These are phyloP conservation scores for Dendrobium officinale DNA, from an alignment of 106 monocot species.

Conservation along the genomic window DNA sequence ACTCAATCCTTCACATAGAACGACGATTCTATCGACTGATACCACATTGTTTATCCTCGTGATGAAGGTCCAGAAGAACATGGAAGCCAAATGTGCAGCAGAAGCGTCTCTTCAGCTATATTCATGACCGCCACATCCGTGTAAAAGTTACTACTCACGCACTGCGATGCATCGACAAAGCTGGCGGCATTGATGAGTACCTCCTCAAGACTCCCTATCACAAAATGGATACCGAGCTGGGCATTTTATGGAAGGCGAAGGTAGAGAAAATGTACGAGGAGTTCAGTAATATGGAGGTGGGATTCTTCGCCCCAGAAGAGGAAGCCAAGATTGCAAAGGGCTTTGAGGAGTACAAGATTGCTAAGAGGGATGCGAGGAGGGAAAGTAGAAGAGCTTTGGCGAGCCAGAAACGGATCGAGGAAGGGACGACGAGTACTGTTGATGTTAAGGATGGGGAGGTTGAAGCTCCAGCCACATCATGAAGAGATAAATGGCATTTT, in stretches of 20 bases:
- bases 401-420: conserved; percentile 19
- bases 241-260: conserved; percentile 78
- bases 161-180: conserved; percentile 87
- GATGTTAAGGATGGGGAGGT: conserved; percentile 3
- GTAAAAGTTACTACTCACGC: conserved; percentile 90
- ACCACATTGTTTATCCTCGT: not conserved
- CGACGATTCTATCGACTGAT: not conserved
- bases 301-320: conserved; percentile 62
- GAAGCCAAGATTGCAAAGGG: conserved; percentile 56
- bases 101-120: conserved; percentile 89
- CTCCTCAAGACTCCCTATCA: conserved; percentile 80
- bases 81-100: conserved; percentile 99
- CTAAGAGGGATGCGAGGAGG: conserved; percentile 33
- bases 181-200: conserved; percentile 95
- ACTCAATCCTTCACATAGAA: not conserved
- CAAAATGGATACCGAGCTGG: conserved; percentile 83
- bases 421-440: not conserved
- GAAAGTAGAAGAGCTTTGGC: conserved; percentile 25
- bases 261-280: conserved; percentile 76
- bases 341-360: conserved; percentile 36
- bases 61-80: conserved; percentile 46
- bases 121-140: conserved; percentile 67
- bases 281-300: conserved; percentile 57
- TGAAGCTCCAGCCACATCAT: not conserved
- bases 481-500: not conserved